Evolutionary conservation across 352 stramenopile genomes (phyloP).

Genomic region (Ochromonadaceae sp.): DNA sequence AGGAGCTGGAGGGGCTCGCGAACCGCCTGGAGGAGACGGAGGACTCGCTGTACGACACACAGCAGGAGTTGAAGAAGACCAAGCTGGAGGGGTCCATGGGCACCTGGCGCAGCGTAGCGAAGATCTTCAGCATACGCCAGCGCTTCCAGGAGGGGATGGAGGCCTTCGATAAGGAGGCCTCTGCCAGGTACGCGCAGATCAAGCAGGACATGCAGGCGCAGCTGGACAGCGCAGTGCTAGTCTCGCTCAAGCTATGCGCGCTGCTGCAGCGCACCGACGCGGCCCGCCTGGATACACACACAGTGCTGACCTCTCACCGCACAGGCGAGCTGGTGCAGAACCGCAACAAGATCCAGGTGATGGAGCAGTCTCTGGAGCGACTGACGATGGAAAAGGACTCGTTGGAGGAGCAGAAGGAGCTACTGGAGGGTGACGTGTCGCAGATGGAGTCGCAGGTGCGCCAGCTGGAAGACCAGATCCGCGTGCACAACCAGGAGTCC

Average conservation of each 20-base stretch:
- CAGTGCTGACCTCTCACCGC: background rate
- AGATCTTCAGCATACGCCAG: background rate
- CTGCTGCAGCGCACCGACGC: background rate
- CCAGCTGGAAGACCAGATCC: conserved; percentile 25
- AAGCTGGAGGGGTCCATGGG: background rate
- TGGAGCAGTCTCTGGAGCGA: conserved; percentile 20
- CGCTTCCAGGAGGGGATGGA: background rate
- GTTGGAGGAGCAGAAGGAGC: conserved; percentile 26
- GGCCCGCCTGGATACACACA: background rate
- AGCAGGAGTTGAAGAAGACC: background rate
- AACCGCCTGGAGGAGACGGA: background rate
- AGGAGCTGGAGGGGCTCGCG: background rate
- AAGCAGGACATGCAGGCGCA: background rate
- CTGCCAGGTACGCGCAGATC: background rate
- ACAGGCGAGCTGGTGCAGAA: background rate
- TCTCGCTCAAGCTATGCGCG: background rate
- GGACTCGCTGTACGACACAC: background rate
- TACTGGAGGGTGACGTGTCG: conserved; percentile 19
- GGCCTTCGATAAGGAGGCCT: background rate
- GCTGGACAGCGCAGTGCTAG: background rate
- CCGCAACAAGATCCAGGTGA: background rate
- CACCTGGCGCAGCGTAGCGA: background rate
- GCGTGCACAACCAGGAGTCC: conserved; percentile 22
- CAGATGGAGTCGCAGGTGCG: conserved; percentile 20
- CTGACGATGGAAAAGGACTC: conserved; percentile 24